Base-by-base conservation (phyloP, 116 monocot genomes). In the Zostera marina region DNA sequence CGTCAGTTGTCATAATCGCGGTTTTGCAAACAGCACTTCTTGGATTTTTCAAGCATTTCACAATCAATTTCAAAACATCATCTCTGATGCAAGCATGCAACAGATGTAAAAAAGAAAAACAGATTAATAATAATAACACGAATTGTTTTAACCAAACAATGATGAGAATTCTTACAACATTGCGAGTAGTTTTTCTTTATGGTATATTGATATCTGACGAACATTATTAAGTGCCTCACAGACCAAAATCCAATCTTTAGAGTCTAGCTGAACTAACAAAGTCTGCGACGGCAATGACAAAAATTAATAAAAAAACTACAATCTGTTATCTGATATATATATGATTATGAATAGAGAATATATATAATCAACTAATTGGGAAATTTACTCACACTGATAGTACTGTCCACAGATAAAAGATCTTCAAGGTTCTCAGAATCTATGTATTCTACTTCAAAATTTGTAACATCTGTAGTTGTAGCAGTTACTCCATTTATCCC, bases 21-120 rank as follows among this genome's bases (percentile, higher is more conserved):
- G 96, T 89, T 74, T 96, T 96, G 39, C 88, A 88, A n/a, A 96
- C 82, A 60, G 96, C 96, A 76, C 96, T 96, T 72, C 96, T 84
- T 53, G 96, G 96, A 65, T 73, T 78, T 69, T 96, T 88, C 59
- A 96, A 54, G 3, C 88, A 88, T 70, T 88, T 96, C 41, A 88
- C 88, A 17, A 96, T 52, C 61, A 85, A 67, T 39, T 77, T 64
- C 60, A 96, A 74, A 57, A 96, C 73, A 65, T 63, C 53, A 14
- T 9, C 72, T 59, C 96, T 96, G 70, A 13, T 58, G 8, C 14
- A 43, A 8, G 57, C 49, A 38, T 10, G 8, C 7, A 9, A 5
- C 16, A 42, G 7, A 41, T 17, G 39, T 5, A 11, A 45, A 45
- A 9, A 57, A 25, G 19, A 4, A 16, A 41, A 56, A 71, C 23